Conservation (phyloP, 2,329 filamentous ascomycete species). For the Botryosphaeria agaves region DNA sequence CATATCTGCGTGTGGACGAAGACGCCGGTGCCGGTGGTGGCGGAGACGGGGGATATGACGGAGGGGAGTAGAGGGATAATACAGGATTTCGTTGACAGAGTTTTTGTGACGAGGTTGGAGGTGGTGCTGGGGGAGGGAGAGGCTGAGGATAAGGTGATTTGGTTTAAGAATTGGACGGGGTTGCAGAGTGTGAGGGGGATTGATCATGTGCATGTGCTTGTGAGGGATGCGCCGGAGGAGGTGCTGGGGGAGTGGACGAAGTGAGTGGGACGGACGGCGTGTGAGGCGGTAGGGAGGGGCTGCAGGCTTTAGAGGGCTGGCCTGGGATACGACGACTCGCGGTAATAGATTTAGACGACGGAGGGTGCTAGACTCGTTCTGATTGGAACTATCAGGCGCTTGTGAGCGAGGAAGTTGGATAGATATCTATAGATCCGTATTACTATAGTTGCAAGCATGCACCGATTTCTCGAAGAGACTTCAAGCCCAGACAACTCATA, state of each 20-base stretch:
- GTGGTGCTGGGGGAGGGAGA: slow-evolving; percentile 7
- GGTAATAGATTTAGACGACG: too few species aligned
- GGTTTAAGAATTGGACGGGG: slow-evolving; percentile 48
- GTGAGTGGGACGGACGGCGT: not conserved
- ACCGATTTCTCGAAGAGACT: too few species aligned
- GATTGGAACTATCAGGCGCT: too few species aligned
- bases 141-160: slow-evolving; percentile 26
- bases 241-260: slow-evolving; percentile 12
- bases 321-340: too few species aligned
- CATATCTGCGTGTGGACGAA: slow-evolving; percentile 43
- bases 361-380: too few species aligned
- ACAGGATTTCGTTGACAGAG: slow-evolving; percentile 29
- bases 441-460: too few species aligned
- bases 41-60: slow-evolving; percentile 30
- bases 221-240: slow-evolving; percentile 26
- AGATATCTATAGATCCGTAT: too few species aligned
- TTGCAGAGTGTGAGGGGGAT: slow-evolving; percentile 42
- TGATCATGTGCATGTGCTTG: slow-evolving; percentile 39
- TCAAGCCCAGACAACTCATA: too few species aligned
- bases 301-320: too few species aligned
- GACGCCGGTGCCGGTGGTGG: slow-evolving; percentile 28
- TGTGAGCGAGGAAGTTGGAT: too few species aligned
- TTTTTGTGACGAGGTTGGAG: slow-evolving; percentile 28
- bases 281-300: not conserved
- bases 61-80: slow-evolving; percentile 29